These are phyloP conservation scores for Mycena epipterygia DNA, from an alignment of 768 basidiomycete genomes.

Conservation along the genomic window DNA sequence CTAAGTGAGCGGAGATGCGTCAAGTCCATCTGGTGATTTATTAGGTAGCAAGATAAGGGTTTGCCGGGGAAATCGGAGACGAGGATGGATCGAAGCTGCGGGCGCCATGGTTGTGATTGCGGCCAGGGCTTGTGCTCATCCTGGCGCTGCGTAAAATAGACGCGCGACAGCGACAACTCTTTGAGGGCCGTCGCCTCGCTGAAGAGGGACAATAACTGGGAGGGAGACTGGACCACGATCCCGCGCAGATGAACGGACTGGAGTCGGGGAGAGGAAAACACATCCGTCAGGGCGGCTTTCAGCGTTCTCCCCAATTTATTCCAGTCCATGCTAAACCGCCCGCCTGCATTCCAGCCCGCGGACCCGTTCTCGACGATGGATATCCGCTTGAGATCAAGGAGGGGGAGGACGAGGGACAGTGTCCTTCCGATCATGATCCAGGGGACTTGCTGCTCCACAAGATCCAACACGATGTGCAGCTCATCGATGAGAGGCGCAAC, in stretches of 20 bases:
- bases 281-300: neutral
- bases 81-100: conserved; percentile 1
- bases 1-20: neutral
- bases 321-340: conserved; percentile 18
- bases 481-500: conserved; percentile 4
- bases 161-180: conserved; percentile 10
- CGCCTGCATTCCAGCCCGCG: neutral
- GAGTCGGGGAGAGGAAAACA: conserved; percentile 1
- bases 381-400: conserved; percentile 9
- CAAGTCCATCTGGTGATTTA: neutral
- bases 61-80: neutral
- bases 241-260: conserved; percentile 20
- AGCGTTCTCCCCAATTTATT: neutral
- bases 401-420: conserved; percentile 13
- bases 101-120: neutral
- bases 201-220: conserved; percentile 19
- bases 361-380: conserved; percentile 10
- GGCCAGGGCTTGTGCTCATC: neutral
- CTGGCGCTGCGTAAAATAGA: neutral
- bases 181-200: conserved; percentile 4
- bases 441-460: neutral
- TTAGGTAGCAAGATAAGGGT: neutral
- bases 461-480: conserved; percentile 11
- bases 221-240: conserved; percentile 10
- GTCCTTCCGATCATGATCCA: neutral